phyloP scores from a whole-genome alignment of 2,329 filamentous ascomycete species.

The Colletotrichum sublineola region DNA sequence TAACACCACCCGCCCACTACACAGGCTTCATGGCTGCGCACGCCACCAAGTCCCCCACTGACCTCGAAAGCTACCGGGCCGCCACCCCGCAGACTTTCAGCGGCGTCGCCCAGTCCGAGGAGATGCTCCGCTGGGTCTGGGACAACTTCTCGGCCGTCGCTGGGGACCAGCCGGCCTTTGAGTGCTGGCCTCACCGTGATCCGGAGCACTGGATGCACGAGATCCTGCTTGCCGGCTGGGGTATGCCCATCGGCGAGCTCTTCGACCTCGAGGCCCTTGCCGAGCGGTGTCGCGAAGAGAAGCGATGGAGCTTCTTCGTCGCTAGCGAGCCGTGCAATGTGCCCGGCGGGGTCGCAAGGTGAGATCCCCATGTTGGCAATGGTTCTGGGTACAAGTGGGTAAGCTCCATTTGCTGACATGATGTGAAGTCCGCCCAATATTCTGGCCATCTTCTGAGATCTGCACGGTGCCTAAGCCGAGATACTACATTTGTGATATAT shows the following conservation, averaged over 20 bases:
- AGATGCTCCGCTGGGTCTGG: conserved; percentile 69
- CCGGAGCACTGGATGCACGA: conserved; percentile 55
- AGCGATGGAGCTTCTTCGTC: conserved; percentile 56
- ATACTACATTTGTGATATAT: not conserved
- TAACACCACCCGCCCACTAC: too few species aligned
- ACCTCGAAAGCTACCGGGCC: conserved; percentile 29
- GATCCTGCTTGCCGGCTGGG: conserved; percentile 57
- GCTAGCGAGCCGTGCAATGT: conserved; percentile 55
- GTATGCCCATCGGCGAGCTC: conserved; percentile 58
- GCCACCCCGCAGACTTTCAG: conserved; percentile 36
- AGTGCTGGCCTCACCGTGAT: conserved; percentile 60
- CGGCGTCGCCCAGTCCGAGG: conserved; percentile 63
- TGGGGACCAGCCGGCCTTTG: conserved; percentile 66
- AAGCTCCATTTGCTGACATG: conserved; percentile 2
- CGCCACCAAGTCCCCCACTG: conserved; percentile 31
- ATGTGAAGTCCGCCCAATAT: conserved; percentile 51
- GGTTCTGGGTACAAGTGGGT: not conserved
- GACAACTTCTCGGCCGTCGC: conserved; percentile 69
- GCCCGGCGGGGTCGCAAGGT: conserved; percentile 46
- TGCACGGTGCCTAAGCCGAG: not conserved
- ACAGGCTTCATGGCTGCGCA: conserved; percentile 39
- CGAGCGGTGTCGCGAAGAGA: conserved; percentile 50
- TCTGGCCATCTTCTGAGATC: conserved; percentile 53
- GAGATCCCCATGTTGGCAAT: not conserved
- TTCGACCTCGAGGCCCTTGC: conserved; percentile 57